Evolutionary conservation across 805 yeast species (phyloP).

Genomic region (Wickerhamia fluorescens): DNA sequence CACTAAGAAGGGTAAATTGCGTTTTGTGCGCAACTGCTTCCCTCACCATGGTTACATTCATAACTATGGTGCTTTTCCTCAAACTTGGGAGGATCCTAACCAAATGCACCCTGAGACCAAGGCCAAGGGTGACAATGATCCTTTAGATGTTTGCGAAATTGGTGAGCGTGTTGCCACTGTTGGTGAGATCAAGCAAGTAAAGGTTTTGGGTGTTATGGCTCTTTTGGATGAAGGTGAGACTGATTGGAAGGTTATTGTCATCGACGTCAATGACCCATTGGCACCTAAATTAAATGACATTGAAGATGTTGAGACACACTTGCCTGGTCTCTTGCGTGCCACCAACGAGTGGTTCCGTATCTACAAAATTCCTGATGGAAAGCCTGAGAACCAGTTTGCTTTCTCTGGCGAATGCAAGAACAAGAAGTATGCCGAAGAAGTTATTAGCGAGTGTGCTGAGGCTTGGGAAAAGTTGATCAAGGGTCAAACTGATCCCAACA

Average conservation of each 20-base stretch:
- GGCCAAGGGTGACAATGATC: conserved; percentile 43
- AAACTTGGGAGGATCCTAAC: conserved; percentile 78
- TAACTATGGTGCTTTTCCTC: conserved; percentile 98
- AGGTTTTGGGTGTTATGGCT: conserved; percentile 71
- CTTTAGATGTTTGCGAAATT: conserved; percentile 43
- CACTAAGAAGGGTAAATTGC: conserved; percentile 92
- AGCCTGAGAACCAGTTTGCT: conserved; percentile 68
- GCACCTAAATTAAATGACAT: conserved; percentile 54
- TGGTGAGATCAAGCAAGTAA: conserved; percentile 54
- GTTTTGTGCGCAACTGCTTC: conserved; percentile 96
- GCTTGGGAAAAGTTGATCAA: conserved; percentile 60
- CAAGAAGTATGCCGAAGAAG: conserved; percentile 49
- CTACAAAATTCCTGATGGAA: conserved; percentile 79
- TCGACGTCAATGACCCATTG: conserved; percentile 60
- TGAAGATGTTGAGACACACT: conserved; percentile 55
- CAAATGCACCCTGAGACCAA: conserved; percentile 55
- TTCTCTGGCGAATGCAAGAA: conserved; percentile 61
- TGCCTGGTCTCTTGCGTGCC: conserved; percentile 67
- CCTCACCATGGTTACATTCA: conserved; percentile 98
- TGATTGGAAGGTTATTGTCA: conserved; percentile 86
- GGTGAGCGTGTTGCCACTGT: conserved; percentile 40
- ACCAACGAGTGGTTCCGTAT: conserved; percentile 76
- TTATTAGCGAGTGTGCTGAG: conserved; percentile 56
- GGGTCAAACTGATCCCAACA: conserved; percentile 41
- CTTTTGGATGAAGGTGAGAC: conserved; percentile 90